Base-by-base conservation (phyloP, 2,329 filamentous ascomycete species). In the Xylariaceae sp. region DNA sequence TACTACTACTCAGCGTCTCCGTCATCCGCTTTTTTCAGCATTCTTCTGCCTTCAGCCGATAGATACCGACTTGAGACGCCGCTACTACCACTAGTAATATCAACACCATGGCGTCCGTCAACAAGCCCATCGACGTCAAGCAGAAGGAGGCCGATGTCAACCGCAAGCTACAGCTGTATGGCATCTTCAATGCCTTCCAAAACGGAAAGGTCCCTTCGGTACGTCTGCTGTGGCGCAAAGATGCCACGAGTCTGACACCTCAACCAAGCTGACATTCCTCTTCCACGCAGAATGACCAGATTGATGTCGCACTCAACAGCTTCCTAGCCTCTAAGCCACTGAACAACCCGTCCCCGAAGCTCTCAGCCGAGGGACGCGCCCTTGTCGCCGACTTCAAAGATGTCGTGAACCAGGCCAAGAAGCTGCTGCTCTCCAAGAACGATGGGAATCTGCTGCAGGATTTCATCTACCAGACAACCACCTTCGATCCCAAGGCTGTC, bases 391-490 rank as follows among this genome's bases (percentile, higher is more conserved):
- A 96, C 47, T 64, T 92, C 36, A 78, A 77, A 40, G 70, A 84
- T 34, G 86, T 94, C 32, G 79, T 98, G 29, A 76, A 83, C 51
- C 76, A 92, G 57, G 83, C 90, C 38, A 53, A 95, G 68, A 64
- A 79, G 37, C 72, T 98, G 10, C 65, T 96, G 7, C 69, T 98
- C 17, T 83, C 82, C 64, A 98, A 96, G 74, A 98, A 98, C 56
- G 76, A 94, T 39, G 92, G 89, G 55, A 88, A 98, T 52, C 65
- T 96, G 37, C 67, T 98, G 14, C 92, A 98, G 56, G 89, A 98
- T 52, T 96, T 98, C 61, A 86, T 96, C 61, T 98, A 85, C 83
- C 84, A 94, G 56, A 89, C 88, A 0, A 78, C 87, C 54, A 73
- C 83, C 29, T 79, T 92, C 42, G 75, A 78, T 33, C 64, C 75